These are phyloP conservation scores for Teratosphaeria zuluensis DNA, from an alignment of 2,329 filamentous ascomycete genomes.

Conservation along the genomic window DNA sequence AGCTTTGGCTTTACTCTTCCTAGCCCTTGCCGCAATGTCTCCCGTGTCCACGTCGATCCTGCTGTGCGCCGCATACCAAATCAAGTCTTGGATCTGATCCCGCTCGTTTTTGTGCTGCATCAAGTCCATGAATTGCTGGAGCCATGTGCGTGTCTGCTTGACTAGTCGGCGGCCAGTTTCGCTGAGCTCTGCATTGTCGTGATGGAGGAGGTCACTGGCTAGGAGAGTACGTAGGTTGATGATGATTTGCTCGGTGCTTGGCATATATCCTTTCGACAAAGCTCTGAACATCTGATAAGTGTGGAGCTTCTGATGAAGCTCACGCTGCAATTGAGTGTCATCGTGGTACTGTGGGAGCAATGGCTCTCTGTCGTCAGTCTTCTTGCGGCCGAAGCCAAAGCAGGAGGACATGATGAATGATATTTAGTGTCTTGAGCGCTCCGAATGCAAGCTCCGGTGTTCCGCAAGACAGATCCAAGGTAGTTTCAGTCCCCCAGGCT, in stretches of 20 bases:
- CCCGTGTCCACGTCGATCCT: slow-evolving; percentile 57
- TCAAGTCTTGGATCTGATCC: slow-evolving; percentile 84
- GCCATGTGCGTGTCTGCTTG: slow-evolving; percentile 61
- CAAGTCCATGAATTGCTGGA: slow-evolving; percentile 73
- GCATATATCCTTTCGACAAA: slow-evolving; percentile 77
- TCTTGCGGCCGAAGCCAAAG: slow-evolving; percentile 53
- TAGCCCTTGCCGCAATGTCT: slow-evolving; percentile 52
- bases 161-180: slow-evolving; percentile 65
- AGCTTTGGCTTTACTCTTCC: slow-evolving; percentile 55
- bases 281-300: slow-evolving; percentile 86
- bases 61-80: slow-evolving; percentile 76
- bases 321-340: slow-evolving; percentile 66
- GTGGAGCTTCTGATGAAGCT: slow-evolving; percentile 81
- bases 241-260: slow-evolving; percentile 76
- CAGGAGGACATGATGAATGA: slow-evolving; percentile 35
- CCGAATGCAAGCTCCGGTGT: not conserved
- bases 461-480: not conserved
- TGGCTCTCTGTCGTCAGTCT: slow-evolving; percentile 58
- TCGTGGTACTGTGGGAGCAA: slow-evolving; percentile 75
- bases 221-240: slow-evolving; percentile 71
- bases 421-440: not conserved
- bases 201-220: slow-evolving; percentile 67
- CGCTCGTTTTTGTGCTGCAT: slow-evolving; percentile 70
- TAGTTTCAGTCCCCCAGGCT: not conserved
- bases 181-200: slow-evolving; percentile 64